Evolutionary conservation across 164 flowering plant genomes (phyloP).

Genomic region (Vitis labrusca): DNA sequence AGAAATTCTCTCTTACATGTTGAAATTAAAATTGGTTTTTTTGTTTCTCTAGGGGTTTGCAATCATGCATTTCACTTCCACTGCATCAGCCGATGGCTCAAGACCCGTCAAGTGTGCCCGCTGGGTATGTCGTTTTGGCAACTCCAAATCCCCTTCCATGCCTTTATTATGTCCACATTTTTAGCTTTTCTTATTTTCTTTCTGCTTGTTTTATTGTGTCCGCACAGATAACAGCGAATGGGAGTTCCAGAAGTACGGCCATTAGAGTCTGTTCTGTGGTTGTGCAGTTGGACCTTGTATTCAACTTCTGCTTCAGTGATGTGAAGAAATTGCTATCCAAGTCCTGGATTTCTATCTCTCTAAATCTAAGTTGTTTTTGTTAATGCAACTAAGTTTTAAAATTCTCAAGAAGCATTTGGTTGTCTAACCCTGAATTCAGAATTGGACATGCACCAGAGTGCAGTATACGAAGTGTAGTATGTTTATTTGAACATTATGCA

Average conservation of each 20-base stretch:
- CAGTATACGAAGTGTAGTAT: neutral
- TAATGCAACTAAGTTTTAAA: neutral
- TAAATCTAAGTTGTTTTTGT: neutral
- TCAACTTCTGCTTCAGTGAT: neutral
- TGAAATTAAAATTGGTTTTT: neutral
- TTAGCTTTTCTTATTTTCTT: neutral
- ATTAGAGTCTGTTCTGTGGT: conserved; percentile 21
- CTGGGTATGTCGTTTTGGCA: conserved; percentile 30
- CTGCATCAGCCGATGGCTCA: conserved; percentile 59
- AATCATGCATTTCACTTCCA: conserved; percentile 57
- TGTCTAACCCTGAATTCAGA: neutral
- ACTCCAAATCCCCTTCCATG: neutral
- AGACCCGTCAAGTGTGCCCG: conserved; percentile 62
- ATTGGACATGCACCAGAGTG: neutral
- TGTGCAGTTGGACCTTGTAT: neutral
- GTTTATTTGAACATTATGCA: neutral
- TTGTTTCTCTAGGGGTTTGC: conserved; percentile 37
- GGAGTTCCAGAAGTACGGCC: conserved; percentile 63
- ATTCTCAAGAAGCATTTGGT: neutral
- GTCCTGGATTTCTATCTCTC: neutral
- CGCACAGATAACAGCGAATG: conserved; percentile 54
- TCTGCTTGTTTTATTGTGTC: neutral
- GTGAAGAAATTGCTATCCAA: too few relatives aligned
- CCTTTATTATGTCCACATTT: neutral
- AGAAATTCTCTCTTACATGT: neutral